Base-by-base conservation (phyloP, 2,329 filamentous ascomycete genomes). In the Aureobasidium sp. region DNA sequence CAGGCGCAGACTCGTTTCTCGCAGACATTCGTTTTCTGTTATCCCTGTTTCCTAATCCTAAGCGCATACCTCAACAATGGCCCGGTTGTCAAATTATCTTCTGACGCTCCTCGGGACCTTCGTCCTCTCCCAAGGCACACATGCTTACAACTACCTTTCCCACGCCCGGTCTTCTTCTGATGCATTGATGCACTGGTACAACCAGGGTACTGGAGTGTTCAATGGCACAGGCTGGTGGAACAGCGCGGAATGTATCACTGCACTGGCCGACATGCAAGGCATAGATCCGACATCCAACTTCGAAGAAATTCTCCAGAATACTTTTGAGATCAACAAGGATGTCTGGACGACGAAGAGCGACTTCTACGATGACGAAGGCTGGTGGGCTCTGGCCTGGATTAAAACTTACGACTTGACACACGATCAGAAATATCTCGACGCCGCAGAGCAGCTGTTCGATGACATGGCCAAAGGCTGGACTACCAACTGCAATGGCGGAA, bases 151-250 rank as follows among this genome's bases (percentile, higher is more conserved):
- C 47, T 60, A 60, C 9, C 29, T 51, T 6, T 29, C n/a, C 4
- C 62, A 70, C 45, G 69, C 67, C 6, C 64, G 68, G 54, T 59
- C 63, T 33, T 65, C 64, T 17, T 70, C 67, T 53, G 54, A 58
- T 37, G 51, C 62, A 3, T 61, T 71, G 2, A 68, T 70, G 61
- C 53, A 63, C 46, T 71, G 67, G 66, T 72, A 72, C 60, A 67
- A 72, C 19, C 51, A 68, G 37, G 65, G 61, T 0, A 70, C 62
- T 17, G 69, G 70, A 7, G 62, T 72, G 1, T 71, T 68, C 68
- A 68, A 57, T n/a, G 43, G 37, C 11, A 61, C 45, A 10, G 58
- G 47, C n/a, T 90, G 87, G 87, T 90, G 87, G 87, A 88, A 89
- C 68, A 80, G 81, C 57, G 87, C 82, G 46, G 90, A 89, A 68